phyloP scores from a whole-genome alignment of 164 flowering plant species.

The Dillenia turbinata region DNA sequence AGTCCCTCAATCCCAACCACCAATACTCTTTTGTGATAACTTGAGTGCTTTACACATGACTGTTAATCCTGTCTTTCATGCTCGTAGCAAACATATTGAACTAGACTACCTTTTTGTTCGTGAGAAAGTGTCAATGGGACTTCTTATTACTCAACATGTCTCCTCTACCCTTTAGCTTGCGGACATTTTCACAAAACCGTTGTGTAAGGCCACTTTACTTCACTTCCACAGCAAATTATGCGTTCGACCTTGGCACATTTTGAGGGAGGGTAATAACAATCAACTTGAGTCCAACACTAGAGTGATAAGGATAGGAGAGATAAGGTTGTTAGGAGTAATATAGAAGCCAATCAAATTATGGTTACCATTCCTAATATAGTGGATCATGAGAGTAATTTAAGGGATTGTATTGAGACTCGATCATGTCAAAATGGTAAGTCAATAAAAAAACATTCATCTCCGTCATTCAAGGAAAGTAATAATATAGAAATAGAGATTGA shows the following conservation, averaged over 20 bases:
- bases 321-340: neutral
- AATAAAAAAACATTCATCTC: no score
- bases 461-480: no score
- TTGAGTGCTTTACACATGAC: neutral
- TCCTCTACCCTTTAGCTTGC: neutral
- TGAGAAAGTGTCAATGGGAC: slow-evolving; percentile 1
- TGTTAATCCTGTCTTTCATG: slow-evolving; percentile 3
- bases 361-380: no score
- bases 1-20: neutral
- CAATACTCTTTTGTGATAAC: neutral
- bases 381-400: no score
- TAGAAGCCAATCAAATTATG: no score
- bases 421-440: no score
- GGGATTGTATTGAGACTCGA: no score
- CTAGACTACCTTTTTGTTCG: neutral
- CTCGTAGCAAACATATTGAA: slow-evolving; percentile 5
- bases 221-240: neutral
- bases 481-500: no score
- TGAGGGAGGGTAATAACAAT: slow-evolving; percentile 4
- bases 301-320: no score
- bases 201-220: neutral
- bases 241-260: slow-evolving; percentile 1
- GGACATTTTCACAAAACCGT: neutral
- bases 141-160: neutral
- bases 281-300: no score